Percentiles rank a stretch among this genome's conserved stretches.
Conservation (phyloP, 331 rosid genomes). For the Acacia concinna region DNA sequence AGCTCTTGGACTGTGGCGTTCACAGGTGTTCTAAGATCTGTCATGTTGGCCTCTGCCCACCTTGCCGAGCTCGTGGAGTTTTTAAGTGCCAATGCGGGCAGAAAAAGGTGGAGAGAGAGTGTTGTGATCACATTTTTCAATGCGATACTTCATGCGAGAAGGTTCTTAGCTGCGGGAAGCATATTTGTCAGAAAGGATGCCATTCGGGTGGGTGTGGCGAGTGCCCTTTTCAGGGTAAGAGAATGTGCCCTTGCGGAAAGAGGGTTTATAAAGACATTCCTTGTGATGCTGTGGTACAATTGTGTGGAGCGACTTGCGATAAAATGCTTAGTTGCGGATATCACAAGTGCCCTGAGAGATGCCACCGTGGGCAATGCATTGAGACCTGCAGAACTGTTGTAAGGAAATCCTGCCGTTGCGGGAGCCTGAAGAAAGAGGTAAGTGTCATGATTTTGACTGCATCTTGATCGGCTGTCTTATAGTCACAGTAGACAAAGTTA, state of each 20-base stretch:
- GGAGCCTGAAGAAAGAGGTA: conserved; percentile 92
- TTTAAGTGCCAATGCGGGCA: conserved; percentile 70
- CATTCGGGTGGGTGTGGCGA: conserved; percentile 77
- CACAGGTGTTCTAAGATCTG: conserved; percentile 67
- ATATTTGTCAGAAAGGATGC: conserved; percentile 72
- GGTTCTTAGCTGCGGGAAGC: conserved; percentile 76
- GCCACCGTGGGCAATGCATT: conserved; percentile 84
- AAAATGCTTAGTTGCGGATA: conserved; percentile 69
- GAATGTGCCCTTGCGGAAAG: conserved; percentile 88
- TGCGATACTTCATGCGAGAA: conserved; percentile 63
- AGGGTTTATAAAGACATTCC: conserved; percentile 72
- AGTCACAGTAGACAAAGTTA: conserved; percentile 35
- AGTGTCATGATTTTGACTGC: conserved; percentile 28
- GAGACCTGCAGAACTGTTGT: conserved; percentile 81
- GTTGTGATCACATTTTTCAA: conserved; percentile 62
- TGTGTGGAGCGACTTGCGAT: conserved; percentile 84
- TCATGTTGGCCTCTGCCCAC: conserved; percentile 72
- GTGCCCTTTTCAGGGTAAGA: conserved; percentile 82
- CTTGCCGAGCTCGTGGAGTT: conserved; percentile 53
- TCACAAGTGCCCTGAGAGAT: conserved; percentile 86
- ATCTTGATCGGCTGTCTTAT: conserved; percentile 23
- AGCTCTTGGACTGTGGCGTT: conserved; percentile 57
- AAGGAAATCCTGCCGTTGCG: conserved; percentile 76
- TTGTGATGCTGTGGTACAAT: conserved; percentile 68
- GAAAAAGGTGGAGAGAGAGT: conserved; percentile 68